Evolutionary conservation across 2,329 filamentous ascomycete species (phyloP).

Genomic region (Mycocentrospora acerina): DNA sequence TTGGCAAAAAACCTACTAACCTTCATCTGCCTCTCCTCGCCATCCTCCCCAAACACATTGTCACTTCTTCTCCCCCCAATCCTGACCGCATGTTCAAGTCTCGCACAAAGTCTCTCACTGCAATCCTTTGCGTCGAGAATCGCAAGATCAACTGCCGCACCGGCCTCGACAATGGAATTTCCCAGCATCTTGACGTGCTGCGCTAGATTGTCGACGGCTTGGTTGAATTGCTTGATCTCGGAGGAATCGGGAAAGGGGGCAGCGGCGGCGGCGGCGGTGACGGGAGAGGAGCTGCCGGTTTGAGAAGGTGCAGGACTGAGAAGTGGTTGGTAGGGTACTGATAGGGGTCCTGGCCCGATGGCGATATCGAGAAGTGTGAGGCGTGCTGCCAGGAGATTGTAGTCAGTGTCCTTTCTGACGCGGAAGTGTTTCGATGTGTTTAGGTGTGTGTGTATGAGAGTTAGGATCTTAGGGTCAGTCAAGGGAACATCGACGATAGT

Average conservation of each 20-base stretch:
- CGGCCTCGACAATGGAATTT: slow-evolving; percentile 69
- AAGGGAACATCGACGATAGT: slow-evolving; percentile 26
- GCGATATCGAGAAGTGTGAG: slow-evolving; percentile 72
- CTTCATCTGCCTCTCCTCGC: slow-evolving; percentile 54
- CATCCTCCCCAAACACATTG: slow-evolving; percentile 41
- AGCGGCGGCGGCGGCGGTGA: slow-evolving; percentile 12
- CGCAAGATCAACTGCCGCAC: slow-evolving; percentile 56
- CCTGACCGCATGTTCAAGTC: slow-evolving; percentile 70
- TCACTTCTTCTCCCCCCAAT: slow-evolving; percentile 54
- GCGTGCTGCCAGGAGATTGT: slow-evolving; percentile 65
- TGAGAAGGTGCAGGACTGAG: slow-evolving; percentile 27
- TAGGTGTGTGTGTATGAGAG: slow-evolving; percentile 31
- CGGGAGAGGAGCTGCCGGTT: slow-evolving; percentile 16
- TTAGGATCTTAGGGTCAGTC: slow-evolving; percentile 17
- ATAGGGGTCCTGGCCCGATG: slow-evolving; percentile 63
- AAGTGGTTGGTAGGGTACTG: slow-evolving; percentile 32
- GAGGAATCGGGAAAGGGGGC: slow-evolving; percentile 13
- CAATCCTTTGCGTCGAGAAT: slow-evolving; percentile 76
- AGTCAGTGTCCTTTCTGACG: slow-evolving; percentile 63
- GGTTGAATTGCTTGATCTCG: slow-evolving; percentile 63
- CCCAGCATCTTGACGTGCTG: slow-evolving; percentile 50
- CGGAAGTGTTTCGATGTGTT: slow-evolving; percentile 50
- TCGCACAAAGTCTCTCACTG: slow-evolving; percentile 72
- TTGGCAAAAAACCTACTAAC: slow-evolving; percentile 17
- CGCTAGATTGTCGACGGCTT: slow-evolving; percentile 67